Base-by-base conservation (phyloP, 1,284 basidiomycete genomes). In the Puccinia brachypodii region DNA sequence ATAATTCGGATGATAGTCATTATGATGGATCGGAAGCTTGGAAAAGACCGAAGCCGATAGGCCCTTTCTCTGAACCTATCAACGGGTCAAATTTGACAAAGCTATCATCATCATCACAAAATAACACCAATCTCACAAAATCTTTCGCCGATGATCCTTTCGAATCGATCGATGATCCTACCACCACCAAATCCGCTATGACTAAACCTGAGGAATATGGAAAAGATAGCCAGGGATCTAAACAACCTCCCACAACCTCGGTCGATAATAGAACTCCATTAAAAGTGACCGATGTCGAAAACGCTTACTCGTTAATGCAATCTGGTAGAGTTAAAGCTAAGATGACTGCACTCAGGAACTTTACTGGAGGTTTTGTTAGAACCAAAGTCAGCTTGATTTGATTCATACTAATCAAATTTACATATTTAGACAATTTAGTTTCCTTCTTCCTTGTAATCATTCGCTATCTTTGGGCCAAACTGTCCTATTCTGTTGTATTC, bases 21-120 rank as follows among this genome's bases (percentile, higher is more conserved):
- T 81, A 81, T 68, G 79, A 81, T 68, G 79, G 79, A 53, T 81
- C 79, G 38, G 79, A 81, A 36, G 79, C 79, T 19, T 81, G 69
- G 58, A 81, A 81, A 53, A 19, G 79, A 22, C 69, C 71, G 33
- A 81, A 66, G 42, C 79, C 79, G n/a, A 64, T 42, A n/a, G 79
- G 79, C 36, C 79, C 79, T 14, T 81, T 81, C 62, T 81, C 79
- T 13, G 71, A 60, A 42, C 79, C 79, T 9, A 68, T 56, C 68
- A 80, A 31, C n/a, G 53, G 66, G 2, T 50, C 66, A 19, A n/a
- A n/a, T 64, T 64, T n/a, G n/a, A n/a, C 36, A n/a, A 64, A 64
- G 62, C 62, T 40, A n/a, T 56, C 14, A 19, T 40, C 38, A n/a
- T 33, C n/a, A 47, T 33, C 56, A 14, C 38, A 68, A 60, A 40